phyloP scores from a whole-genome alignment of 2,329 filamentous ascomycete species.

The Curvularia lunata region DNA sequence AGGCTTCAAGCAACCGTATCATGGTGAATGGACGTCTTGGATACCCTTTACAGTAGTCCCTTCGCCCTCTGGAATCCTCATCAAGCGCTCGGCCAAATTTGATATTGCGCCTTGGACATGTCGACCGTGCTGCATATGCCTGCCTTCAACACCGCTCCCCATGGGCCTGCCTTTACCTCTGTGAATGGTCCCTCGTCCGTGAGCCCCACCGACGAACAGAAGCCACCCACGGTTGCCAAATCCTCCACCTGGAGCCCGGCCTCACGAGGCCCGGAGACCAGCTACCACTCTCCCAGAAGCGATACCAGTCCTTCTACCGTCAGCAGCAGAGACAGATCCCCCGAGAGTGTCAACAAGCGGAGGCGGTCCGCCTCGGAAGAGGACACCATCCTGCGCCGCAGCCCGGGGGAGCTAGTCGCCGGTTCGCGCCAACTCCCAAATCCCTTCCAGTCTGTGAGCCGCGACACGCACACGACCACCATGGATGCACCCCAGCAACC shows the following conservation, averaged over 20 bases:
- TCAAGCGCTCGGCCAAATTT: neutral
- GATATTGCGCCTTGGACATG: conserved; percentile 28
- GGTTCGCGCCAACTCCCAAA: conserved; percentile 48
- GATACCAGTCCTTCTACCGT: conserved; percentile 31
- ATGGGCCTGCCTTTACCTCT: conserved; percentile 46
- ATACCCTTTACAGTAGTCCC: conserved; percentile 4
- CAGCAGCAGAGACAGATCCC: conserved; percentile 30
- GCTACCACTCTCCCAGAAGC: conserved; percentile 26
- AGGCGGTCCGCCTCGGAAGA: conserved; percentile 71
- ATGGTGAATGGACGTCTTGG: conserved; percentile 10
- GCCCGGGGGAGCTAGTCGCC: conserved; percentile 38
- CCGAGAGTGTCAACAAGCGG: conserved; percentile 56
- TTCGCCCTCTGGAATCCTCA: conserved; percentile 1
- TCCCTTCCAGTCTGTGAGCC: conserved; percentile 49
- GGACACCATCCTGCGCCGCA: conserved; percentile 48
- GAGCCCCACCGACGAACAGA: conserved; percentile 33
- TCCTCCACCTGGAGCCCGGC: conserved; percentile 28
- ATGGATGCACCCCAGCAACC: conserved; percentile 35
- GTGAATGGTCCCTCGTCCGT: conserved; percentile 45
- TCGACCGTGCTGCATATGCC: conserved; percentile 45
- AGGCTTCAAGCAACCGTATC: neutral
- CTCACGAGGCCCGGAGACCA: conserved; percentile 26
- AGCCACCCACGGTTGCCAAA: conserved; percentile 25
- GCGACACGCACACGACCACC: conserved; percentile 23
- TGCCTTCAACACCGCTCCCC: conserved; percentile 36